Evolutionary conservation across 805 yeast genomes (phyloP).

Genomic region (Lachancea mirantina): DNA sequence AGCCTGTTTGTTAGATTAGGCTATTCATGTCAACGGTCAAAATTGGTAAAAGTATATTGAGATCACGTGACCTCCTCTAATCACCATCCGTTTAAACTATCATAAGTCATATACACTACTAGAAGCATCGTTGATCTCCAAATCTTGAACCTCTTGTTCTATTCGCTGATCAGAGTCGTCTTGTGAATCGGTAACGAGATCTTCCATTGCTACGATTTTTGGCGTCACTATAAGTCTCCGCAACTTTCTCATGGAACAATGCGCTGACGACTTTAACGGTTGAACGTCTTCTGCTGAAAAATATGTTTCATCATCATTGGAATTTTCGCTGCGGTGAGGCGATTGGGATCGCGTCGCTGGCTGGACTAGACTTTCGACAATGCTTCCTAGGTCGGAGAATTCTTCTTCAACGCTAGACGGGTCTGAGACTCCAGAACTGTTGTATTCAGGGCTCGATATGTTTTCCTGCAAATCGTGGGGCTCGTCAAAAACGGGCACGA

Average conservation of each 20-base stretch:
- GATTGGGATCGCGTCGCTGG: constrained; percentile 1
- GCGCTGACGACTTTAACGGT: neutral
- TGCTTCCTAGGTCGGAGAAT: constrained; percentile 18
- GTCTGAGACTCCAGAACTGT: constrained; percentile 17
- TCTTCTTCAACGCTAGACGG: constrained; percentile 22
- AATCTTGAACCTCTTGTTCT: constrained; percentile 3
- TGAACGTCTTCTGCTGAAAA: constrained; percentile 6
- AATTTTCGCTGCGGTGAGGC: no score
- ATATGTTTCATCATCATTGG: constrained; percentile 9
- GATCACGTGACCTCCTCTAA: no score
- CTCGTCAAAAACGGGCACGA: neutral
- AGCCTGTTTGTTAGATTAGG: no score
- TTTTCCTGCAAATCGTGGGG: constrained; percentile 9
- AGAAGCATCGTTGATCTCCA: constrained; percentile 4
- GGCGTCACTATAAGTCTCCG: constrained; percentile 5
- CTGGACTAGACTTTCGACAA: constrained; percentile 3
- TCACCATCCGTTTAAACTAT: no score
- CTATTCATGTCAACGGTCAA: no score
- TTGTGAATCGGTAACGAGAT: constrained; percentile 5
- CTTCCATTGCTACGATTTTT: constrained; percentile 2
- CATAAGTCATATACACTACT: constrained; percentile 6
- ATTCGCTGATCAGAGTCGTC: constrained; percentile 1
- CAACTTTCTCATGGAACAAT: constrained; percentile 5
- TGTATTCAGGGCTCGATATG: constrained; percentile 24
- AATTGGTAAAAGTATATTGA: no score